Base-by-base conservation (phyloP, 495 filamentous ascomycete genomes). In the Lasiosphaeria hispida region DNA sequence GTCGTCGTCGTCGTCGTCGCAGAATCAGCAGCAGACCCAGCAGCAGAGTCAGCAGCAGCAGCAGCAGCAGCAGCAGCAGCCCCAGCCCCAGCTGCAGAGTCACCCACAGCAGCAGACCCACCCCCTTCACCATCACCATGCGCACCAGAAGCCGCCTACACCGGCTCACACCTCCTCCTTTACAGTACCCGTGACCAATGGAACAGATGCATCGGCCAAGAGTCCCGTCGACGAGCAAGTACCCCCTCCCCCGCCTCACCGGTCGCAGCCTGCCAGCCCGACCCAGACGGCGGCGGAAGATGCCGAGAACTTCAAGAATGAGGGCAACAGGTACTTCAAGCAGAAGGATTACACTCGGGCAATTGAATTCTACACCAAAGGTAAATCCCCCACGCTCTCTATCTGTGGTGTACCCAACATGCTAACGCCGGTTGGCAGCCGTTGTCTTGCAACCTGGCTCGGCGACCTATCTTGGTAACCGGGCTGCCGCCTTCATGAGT, bases 301-400 rank as follows among this genome's bases (percentile, higher is more conserved):
- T 63, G 90, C 92, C 5, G 94, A 97, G 70, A 81, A 82, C 15
- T 95, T 86, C 81, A 98, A 98, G 77, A 81, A 90, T 63, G 84
- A 88, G 23, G 94, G 94, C 34, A 98, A 98, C 77, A 95, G 92
- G 65, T 93, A 88, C 67, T 98, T 96, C 80, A 97, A 96, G 77
- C 86, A 89, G 56, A 87, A 86, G 64, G 87, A 97, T 62, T 98
- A 92, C 69, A 74, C 77, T 39, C 85, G 86, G 62, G 93, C 95
- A 17, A 89, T 97, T 66, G 83, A 89, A 60, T 90, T 96, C 69
- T 98, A 97, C 69, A 92, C 87, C 50, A 96, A 96, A 83, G 94
- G 92, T 96, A 56, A 57, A 56, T 51, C 38, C 33, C 33, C 14
- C 8, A 38, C 5, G 17, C 10, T 10, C 19, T 19, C 44, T 10